Evolutionary conservation across 129 eudicot species (phyloP).

Genomic region (Centaurea solstitialis): DNA sequence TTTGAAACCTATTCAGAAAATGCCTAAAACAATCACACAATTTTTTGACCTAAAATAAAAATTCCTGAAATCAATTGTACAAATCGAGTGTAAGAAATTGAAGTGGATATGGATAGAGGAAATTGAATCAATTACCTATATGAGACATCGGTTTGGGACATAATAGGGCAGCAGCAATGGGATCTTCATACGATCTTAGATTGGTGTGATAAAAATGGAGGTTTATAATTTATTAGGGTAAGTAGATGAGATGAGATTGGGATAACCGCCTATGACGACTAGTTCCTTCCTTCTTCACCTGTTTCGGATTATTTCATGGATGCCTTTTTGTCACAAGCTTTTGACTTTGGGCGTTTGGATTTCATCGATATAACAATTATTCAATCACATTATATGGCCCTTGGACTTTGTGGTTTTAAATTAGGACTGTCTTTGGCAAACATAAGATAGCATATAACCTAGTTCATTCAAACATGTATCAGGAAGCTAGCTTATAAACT

Average conservation of each 20-base stretch:
- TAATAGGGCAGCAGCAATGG: slow-evolving; percentile 13
- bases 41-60: not conserved
- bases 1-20: not conserved
- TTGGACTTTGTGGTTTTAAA: too few species aligned
- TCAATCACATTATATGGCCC: too few species aligned
- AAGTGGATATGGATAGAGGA: not conserved
- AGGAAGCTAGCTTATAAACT: too few species aligned
- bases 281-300: slow-evolving; percentile 2
- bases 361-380: not conserved
- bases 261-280: slow-evolving; percentile 25
- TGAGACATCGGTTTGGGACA: slow-evolving; percentile 69
- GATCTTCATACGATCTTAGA: slow-evolving; percentile 30
- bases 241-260: slow-evolving; percentile 7
- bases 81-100: not conserved
- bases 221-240: not conserved
- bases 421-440: too few species aligned
- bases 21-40: not conserved
- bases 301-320: slow-evolving; percentile 11
- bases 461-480: too few species aligned
- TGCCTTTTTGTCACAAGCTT: not conserved
- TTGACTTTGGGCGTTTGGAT: not conserved
- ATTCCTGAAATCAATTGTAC: not conserved
- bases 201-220: not conserved
- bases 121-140: slow-evolving; percentile 48
- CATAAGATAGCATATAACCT: too few species aligned